These are phyloP conservation scores for Gryganskiella cystojenkinii DNA, from an alignment of 192 early-diverging fungal species.

Conservation along the genomic window DNA sequence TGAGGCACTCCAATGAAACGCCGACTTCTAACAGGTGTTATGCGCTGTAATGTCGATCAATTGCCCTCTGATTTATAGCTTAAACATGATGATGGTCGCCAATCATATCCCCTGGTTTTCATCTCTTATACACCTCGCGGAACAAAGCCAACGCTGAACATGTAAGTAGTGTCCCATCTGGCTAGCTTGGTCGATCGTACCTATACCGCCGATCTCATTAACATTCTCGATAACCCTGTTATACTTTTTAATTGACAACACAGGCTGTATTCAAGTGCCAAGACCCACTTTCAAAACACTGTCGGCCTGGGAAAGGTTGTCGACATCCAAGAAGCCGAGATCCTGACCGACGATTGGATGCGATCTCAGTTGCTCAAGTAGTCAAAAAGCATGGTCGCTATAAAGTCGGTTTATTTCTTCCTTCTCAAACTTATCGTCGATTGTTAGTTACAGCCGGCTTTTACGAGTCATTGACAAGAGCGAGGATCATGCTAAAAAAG, in stretches of 20 bases:
- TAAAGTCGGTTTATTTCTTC: neutral
- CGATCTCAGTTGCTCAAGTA: constrained; percentile 58
- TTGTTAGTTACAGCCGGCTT: too few species aligned
- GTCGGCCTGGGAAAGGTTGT: constrained; percentile 76
- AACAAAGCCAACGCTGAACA: constrained; percentile 55
- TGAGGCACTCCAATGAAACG: neutral
- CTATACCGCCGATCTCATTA: too few species aligned
- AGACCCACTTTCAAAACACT: constrained; percentile 68
- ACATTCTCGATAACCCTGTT: neutral
- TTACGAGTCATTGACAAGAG: constrained; percentile 48
- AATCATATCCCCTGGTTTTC: constrained; percentile 80
- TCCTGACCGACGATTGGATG: constrained; percentile 76
- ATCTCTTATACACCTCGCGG: constrained; percentile 70
- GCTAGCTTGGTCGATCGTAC: too few species aligned
- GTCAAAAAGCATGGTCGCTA: too few species aligned
- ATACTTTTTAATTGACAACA: neutral
- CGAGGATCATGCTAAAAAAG: constrained; percentile 41
- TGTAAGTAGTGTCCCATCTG: constrained; percentile 62
- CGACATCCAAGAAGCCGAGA: constrained; percentile 76
- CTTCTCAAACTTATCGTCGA: too few species aligned
- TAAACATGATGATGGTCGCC: constrained; percentile 70
- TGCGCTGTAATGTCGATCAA: neutral
- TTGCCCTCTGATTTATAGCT: constrained; percentile 46
- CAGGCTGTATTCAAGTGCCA: constrained; percentile 71
- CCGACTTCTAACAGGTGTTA: constrained; percentile 6